Percentiles rank a stretch among this genome's conserved stretches.
phyloP scores from a whole-genome alignment of 163 green algal genomes.

The Chloromonas sp. region DNA sequence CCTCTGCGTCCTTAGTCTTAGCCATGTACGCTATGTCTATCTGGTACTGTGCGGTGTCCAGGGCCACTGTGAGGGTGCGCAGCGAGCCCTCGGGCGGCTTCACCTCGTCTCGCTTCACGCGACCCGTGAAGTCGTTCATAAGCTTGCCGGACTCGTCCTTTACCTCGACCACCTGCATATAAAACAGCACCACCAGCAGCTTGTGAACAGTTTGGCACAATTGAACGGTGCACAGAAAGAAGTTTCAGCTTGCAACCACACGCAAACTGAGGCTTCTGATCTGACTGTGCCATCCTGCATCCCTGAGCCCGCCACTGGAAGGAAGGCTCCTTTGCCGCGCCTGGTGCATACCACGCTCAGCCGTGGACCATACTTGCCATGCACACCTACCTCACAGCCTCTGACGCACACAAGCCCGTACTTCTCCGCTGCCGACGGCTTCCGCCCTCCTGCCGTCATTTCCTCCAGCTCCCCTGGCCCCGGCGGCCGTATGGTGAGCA shows the following conservation, averaged over 20 bases:
- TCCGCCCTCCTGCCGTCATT: slow-evolving; percentile 35
- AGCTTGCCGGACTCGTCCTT: slow-evolving; percentile 47
- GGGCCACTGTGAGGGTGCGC: slow-evolving; percentile 38
- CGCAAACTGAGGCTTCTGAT: not conserved
- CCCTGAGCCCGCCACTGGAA: not conserved
- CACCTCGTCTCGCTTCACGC: slow-evolving; percentile 65
- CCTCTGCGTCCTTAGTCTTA: slow-evolving; percentile 38
- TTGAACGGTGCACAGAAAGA: no score
- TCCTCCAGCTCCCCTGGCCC: slow-evolving; percentile 19
- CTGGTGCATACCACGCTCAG: not conserved
- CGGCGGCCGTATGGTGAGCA: slow-evolving; percentile 68
- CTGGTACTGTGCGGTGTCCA: slow-evolving; percentile 96
- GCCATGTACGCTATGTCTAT: slow-evolving; percentile 71
- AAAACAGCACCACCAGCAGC: no score
- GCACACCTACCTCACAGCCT: slow-evolving; percentile 71
- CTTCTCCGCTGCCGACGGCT: slow-evolving; percentile 24
- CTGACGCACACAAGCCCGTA: slow-evolving; percentile 69
- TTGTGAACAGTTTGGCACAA: no score
- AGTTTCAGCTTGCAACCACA: not conserved
- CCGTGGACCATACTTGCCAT: not conserved
- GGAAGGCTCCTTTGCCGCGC: not conserved
- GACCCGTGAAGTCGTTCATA: slow-evolving; percentile 93
- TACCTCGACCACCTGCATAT: slow-evolving; percentile 24
- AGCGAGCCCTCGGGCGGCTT: slow-evolving; percentile 55
- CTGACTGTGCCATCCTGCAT: not conserved